A percentile compares a stretch with the other conserved stretches of the same genome.
phyloP scores from a whole-genome alignment of 139 green algal species.

The Mesostigma viride region DNA sequence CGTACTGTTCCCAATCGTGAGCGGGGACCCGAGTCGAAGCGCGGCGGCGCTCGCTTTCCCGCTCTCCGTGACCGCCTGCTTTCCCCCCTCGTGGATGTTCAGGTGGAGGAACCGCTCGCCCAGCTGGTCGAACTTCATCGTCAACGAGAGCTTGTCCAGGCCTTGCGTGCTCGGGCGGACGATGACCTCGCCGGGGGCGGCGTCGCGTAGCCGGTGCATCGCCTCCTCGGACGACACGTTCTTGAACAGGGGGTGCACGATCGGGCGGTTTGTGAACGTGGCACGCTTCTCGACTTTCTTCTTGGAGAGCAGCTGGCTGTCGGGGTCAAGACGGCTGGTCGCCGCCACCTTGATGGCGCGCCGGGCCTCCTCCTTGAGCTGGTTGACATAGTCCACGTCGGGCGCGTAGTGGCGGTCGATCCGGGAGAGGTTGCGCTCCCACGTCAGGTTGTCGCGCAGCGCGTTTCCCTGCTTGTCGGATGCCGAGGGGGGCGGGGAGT shows the following conservation, averaged over 20 bases:
- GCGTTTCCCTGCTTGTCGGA: too few relatives aligned
- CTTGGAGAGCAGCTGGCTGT: slow-evolving; percentile 27
- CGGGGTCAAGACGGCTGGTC: slow-evolving; percentile 18
- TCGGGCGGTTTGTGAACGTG: too few relatives aligned
- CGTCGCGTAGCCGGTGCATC: neutral
- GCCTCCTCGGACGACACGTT: slow-evolving; percentile 48
- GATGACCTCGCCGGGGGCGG: slow-evolving; percentile 26
- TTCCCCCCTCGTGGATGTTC: slow-evolving; percentile 46
- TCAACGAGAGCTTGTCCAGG: slow-evolving; percentile 31
- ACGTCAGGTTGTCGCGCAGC: neutral
- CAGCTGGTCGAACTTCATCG: slow-evolving; percentile 35
- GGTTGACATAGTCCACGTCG: neutral
- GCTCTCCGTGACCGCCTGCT: slow-evolving; percentile 24
- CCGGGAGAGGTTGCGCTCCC: too few relatives aligned
- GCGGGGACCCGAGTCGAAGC: slow-evolving; percentile 41
- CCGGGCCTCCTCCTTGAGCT: neutral
- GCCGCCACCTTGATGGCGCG: neutral
- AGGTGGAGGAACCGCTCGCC: slow-evolving; percentile 34
- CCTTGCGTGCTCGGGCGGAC: slow-evolving; percentile 41
- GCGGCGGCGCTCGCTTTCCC: slow-evolving; percentile 8
- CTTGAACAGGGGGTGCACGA: slow-evolving; percentile 56
- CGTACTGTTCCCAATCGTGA: slow-evolving; percentile 40
- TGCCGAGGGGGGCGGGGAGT: too few relatives aligned
- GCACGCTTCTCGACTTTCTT: slow-evolving; percentile 19
- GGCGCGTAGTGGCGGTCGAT: neutral